Base-by-base conservation (phyloP, 192 early-diverging fungal species). In the Lobosporangium transversale region DNA sequence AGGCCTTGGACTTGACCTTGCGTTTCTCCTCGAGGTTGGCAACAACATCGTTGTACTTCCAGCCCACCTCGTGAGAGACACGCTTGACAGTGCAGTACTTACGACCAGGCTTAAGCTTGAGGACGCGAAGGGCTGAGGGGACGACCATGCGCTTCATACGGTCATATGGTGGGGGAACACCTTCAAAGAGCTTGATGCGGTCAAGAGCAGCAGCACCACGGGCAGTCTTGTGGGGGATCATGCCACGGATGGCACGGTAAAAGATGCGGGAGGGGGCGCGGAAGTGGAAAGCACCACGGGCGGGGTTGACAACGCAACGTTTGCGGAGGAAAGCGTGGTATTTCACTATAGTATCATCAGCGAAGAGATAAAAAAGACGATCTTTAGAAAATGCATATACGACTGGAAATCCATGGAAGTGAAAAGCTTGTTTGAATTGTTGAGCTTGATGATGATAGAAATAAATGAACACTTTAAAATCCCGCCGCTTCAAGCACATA, bases 41-140 rank as follows among this genome's bases (percentile, higher is more conserved):
- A 80, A 99, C 94, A 68, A 99, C 92, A 74, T 94, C 96, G 82
- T 96, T 86, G 93, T 98, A 98, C 87, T 98, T 99, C 98, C 98
- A 99, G 70, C 98, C 97, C 79, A 99, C 92, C 89, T 98, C 98
- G 79, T 87, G 79, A 33, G 94, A 91, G 83, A 99, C 89, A 79
- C 94, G 90, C 86, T 94, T 92, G 62, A 99, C 83, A 68, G 91
- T 92, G 84, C 94, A 93, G 94, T 89, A 99, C 92, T 98, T 98
- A 89, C 98, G 94, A 61, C 95, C 95, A 70, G 97, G 97, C 88
- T 92, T 91, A 42, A 99, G 88, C 84, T 93, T 93, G 83, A 99
- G 91, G 71, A 98, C 94, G 79, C 97, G 95, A 63, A 99, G 94
- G 44, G 98, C 98, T 56, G 87, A 88, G 83, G 98, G 98, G 58